Base-by-base conservation (phyloP, 2,329 filamentous ascomycete genomes). In the Penicillium aurantiogriseum region DNA sequence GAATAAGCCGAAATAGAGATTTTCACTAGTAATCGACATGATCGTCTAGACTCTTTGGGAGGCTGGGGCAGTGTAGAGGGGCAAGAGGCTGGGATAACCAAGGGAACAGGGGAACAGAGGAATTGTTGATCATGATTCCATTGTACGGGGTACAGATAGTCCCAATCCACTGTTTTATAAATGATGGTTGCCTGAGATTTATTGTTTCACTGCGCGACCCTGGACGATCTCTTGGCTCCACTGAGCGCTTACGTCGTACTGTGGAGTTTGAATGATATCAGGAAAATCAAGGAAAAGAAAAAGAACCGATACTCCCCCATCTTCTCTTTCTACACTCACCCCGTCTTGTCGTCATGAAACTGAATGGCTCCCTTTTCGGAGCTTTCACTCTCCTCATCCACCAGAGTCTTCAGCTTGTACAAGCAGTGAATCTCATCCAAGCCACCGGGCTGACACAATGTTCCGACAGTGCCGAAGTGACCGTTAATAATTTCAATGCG, bases 401-500 rank as follows among this genome's bases (percentile, higher is more conserved):
- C 36, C 46, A 55, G 31, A 38, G 46, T 43, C 38, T 54, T 44
- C 36, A 23, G 17, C 47, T 59, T 27, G 64, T 58, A 23, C 48
- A 48, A 38, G 64, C 63, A n/a, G 53, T 45, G 42, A 43, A 58
- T 27, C 25, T 67, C 19, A 39, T 67, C 36, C 35, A 62, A 42
- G 62, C 64, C 23, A 61, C 59, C 43, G 59, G 61, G 31, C 51
- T 66, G 11, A 53, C 49, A 17, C 55, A 56, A 46, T 66, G 64
- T 56, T 62, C 63, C 42, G 50, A 64, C 25, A 61, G 63, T 46
- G 31, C 42, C 21, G 50, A 56, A 25, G 58, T 67, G 21, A 54
- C 57, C 5, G 54, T 65, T 48, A 60, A 66, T 43, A 43, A 59
- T 13, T 62, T 67, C 51, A 71, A 81, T 39, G 69, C 80, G 1